Conservation (phyloP, 345 rosid genomes). For the Lagerstroemia speciosa region DNA sequence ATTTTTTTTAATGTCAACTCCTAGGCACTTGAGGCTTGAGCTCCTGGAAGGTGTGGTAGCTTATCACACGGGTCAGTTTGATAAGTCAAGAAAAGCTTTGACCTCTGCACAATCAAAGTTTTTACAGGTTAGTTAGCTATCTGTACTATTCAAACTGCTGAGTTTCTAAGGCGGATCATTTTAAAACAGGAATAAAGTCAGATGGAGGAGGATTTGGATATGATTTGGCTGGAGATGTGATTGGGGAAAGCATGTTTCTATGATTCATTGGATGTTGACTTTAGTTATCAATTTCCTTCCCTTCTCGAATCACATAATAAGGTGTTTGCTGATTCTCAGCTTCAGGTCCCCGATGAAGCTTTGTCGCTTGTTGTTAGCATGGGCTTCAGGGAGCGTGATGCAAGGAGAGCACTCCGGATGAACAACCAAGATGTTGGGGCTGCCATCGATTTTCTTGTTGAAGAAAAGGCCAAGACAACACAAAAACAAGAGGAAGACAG, state of each 20-base stretch:
- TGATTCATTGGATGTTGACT: neutral
- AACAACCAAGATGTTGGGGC: constrained; percentile 62
- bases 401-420: constrained; percentile 75
- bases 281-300: neutral
- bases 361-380: constrained; percentile 70
- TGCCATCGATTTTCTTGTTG: constrained; percentile 70
- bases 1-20: constrained; percentile 3
- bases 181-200: neutral
- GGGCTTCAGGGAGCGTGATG: constrained; percentile 73
- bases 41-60: constrained; percentile 92
- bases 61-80: constrained; percentile 70
- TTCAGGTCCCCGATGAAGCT: constrained; percentile 72
- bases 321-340: constrained; percentile 28
- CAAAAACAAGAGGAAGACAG: constrained; percentile 44
- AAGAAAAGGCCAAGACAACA: constrained; percentile 55
- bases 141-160: neutral
- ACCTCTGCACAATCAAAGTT: constrained; percentile 70
- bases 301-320: neutral
- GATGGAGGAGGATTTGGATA: neutral
- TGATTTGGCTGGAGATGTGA: neutral
- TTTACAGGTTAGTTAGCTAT: constrained; percentile 40
- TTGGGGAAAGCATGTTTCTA: neutral
- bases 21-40: constrained; percentile 77
- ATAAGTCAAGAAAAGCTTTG: constrained; percentile 46
- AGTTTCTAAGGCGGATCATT: neutral